Percentiles rank a stretch among this genome's conserved stretches.
Conservation (phyloP, 768 basidiomycete genomes). For the Mycena galericulata region DNA sequence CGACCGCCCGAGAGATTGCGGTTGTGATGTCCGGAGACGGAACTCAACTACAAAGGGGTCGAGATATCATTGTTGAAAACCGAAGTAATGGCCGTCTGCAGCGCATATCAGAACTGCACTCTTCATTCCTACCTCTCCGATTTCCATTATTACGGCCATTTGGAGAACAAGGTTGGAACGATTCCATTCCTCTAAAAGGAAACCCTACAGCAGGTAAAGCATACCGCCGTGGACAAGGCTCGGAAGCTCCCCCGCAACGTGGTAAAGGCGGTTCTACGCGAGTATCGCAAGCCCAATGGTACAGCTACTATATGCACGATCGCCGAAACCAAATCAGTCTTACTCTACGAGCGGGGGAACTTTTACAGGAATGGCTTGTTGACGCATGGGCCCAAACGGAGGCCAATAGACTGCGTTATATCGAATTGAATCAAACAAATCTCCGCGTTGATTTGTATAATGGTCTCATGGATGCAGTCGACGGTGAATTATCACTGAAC, state of each 20-base stretch:
- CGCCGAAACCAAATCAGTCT: background rate
- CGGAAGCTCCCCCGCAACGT: background rate
- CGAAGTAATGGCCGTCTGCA: background rate
- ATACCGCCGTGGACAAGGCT: background rate
- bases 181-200: background rate
- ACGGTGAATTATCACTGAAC: background rate
- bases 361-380: background rate
- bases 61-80: background rate
- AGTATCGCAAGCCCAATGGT: too few relatives aligned
- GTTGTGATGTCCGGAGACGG: background rate
- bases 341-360: background rate
- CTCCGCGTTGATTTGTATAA: constrained; percentile 1
- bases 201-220: background rate
- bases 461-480: constrained; percentile 1
- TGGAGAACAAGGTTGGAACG: background rate
- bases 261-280: background rate
- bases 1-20: background rate
- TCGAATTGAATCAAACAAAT: background rate
- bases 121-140: background rate
- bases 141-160: background rate
- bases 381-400: constrained; percentile 6
- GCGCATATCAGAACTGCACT: background rate
- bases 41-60: background rate
- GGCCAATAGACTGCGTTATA: background rate
- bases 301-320: background rate